Conservation (phyloP, 495 filamentous ascomycete genomes). For the Mytilinidion resinicola region DNA sequence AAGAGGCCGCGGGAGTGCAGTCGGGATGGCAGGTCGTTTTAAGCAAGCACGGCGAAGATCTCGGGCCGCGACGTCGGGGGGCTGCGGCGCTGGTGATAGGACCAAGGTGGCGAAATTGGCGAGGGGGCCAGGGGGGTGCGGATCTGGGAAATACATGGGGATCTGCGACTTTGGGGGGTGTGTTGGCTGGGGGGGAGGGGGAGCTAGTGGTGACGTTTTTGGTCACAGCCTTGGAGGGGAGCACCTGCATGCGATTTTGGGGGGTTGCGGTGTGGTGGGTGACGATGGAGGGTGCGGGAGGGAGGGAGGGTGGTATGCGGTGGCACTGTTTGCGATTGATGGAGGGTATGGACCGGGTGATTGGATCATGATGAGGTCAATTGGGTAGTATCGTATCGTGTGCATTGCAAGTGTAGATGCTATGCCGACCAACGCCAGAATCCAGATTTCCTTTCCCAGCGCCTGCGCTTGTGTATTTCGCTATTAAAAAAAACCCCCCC, state of each 20-base stretch:
- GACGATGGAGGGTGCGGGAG: background rate
- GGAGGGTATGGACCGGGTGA: too few relatives aligned
- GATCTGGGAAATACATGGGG: slow-evolving; percentile 13
- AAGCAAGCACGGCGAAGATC: background rate
- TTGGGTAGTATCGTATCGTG: too few relatives aligned
- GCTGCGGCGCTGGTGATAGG: background rate
- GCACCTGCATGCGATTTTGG: background rate
- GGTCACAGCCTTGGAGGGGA: background rate
- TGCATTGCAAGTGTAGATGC: too few relatives aligned
- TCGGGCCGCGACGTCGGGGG: background rate
- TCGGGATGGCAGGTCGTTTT: background rate
- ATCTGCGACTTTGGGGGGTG: background rate
- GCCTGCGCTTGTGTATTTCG: too few relatives aligned
- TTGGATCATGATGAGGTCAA: too few relatives aligned
- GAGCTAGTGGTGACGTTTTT: background rate
- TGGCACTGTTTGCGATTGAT: background rate
- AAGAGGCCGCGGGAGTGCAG: background rate
- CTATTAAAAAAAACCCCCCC: too few relatives aligned
- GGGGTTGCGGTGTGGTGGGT: background rate
- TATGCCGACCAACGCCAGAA: too few relatives aligned
- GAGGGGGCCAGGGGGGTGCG: background rate
- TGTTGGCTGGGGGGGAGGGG: background rate
- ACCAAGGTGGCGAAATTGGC: background rate
- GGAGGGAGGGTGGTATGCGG: slow-evolving; percentile 4
- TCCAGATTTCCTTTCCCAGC: too few relatives aligned